Percentiles rank a stretch among this genome's conserved stretches.
Evolutionary conservation across 2,329 filamentous ascomycete species (phyloP).

Genomic region (Paracoccidioides brasiliensis): DNA sequence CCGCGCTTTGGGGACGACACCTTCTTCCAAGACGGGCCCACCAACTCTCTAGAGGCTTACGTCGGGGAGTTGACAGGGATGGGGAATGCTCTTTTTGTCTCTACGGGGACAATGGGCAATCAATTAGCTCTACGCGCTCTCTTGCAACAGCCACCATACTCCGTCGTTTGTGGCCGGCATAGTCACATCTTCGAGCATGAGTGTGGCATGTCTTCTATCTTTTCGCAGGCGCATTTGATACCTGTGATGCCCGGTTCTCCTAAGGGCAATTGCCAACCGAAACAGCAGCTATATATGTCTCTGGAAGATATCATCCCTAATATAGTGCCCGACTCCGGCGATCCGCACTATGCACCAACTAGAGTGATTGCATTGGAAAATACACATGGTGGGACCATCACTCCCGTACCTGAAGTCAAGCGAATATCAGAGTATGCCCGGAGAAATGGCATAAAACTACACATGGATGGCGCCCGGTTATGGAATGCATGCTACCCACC

Average conservation of each 20-base stretch:
- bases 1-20: conserved; percentile 62
- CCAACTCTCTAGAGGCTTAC: conserved; percentile 59
- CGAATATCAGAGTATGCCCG: conserved; percentile 59
- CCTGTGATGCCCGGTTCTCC: not conserved
- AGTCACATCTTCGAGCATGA: conserved; percentile 60
- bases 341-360: conserved; percentile 68
- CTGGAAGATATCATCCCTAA: conserved; percentile 61
- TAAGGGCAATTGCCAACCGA: conserved; percentile 34
- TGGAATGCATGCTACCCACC: conserved; percentile 51
- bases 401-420: conserved; percentile 58
- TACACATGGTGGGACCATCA: conserved; percentile 65
- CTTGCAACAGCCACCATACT: conserved; percentile 65
- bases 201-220: conserved; percentile 53
- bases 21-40: conserved; percentile 66
- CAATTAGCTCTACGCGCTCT: conserved; percentile 70
- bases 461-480: conserved; percentile 66
- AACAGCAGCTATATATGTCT: conserved; percentile 51
- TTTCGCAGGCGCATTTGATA: not conserved
- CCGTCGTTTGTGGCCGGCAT: conserved; percentile 64
- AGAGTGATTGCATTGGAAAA: conserved; percentile 75
- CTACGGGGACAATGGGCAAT: conserved; percentile 92
- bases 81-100: conserved; percentile 63
- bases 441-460: conserved; percentile 52
- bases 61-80: conserved; percentile 63
- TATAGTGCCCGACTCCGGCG: conserved; percentile 42